Percentiles rank a stretch among this genome's conserved stretches.
phyloP scores from a whole-genome alignment of 768 basidiomycete species.

The Mrakia blollopis region DNA sequence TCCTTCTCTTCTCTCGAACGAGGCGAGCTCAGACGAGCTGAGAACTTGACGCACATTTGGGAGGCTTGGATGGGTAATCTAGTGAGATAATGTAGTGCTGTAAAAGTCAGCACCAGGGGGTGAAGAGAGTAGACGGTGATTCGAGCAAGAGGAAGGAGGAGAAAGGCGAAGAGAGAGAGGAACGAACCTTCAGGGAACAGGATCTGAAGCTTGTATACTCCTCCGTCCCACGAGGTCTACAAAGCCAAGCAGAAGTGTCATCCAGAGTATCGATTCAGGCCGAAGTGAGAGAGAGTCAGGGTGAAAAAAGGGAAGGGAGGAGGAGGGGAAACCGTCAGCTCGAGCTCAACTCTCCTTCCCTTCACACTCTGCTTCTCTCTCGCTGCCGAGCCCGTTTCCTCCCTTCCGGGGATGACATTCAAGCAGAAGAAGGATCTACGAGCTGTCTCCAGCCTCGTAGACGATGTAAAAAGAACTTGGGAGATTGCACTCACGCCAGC shows the following conservation, averaged over 20 bases:
- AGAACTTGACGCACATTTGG: conserved; percentile 63
- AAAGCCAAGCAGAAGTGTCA: neutral
- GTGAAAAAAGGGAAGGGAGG: neutral
- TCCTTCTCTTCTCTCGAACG: neutral
- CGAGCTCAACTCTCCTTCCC: conserved; percentile 6
- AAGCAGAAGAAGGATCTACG: neutral
- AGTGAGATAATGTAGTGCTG: neutral
- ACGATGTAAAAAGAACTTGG: no score
- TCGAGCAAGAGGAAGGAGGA: neutral
- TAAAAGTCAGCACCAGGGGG: neutral
- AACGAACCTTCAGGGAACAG: conserved; percentile 86
- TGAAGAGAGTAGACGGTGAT: neutral
- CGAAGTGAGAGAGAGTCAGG: neutral
- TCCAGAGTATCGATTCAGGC: no score
- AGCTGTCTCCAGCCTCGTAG: neutral
- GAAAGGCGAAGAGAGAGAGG: neutral
- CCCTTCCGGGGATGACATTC: neutral
- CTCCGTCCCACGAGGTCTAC: conserved; percentile 95
- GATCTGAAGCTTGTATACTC: conserved; percentile 90
- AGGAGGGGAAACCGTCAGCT: neutral
- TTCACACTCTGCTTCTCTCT: neutral
- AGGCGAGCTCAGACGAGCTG: conserved; percentile 31
- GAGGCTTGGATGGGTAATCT: conserved; percentile 95
- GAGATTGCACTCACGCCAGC: conserved; percentile 62
- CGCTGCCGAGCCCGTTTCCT: neutral